Evolutionary conservation across 441 rosid genomes (phyloP).

Genomic region (Flueggea neowawraea): DNA sequence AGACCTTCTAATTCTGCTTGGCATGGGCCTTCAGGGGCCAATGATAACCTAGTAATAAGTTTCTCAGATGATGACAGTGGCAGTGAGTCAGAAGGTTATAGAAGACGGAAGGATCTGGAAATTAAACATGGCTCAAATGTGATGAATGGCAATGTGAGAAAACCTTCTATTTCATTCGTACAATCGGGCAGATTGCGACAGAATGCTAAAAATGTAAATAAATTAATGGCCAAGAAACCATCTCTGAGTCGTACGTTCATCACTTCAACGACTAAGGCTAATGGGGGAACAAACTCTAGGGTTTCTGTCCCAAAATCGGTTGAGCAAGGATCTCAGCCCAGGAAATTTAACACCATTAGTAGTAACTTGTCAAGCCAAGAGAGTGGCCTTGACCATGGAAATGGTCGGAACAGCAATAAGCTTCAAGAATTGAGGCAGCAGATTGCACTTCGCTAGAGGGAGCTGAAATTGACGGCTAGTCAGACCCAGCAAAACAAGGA

Average conservation of each 20-base stretch:
- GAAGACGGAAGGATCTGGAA: conserved; percentile 22
- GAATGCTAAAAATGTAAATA: conserved; percentile 31
- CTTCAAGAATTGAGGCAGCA: conserved; percentile 85
- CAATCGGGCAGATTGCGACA: conserved; percentile 34
- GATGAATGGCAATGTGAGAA: conserved; percentile 30
- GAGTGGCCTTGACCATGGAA: conserved; percentile 36
- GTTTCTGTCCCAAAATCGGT: conserved; percentile 27
- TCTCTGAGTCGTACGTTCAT: conserved; percentile 37
- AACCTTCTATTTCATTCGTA: conserved; percentile 24
- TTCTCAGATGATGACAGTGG: conserved; percentile 89
- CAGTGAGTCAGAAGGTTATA: conserved; percentile 62
- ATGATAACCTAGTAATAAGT: conserved; percentile 76
- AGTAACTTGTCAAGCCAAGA: conserved; percentile 43
- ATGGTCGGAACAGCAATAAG: conserved; percentile 40
- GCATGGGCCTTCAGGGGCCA: conserved; percentile 34
- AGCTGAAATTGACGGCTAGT: conserved; percentile 65
- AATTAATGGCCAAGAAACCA: conserved; percentile 39
- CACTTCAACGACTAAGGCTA: conserved; percentile 32
- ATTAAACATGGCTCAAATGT: conserved; percentile 27
- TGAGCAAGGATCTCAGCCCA: conserved; percentile 38
- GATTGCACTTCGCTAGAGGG: conserved; percentile 86
- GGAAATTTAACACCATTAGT: conserved; percentile 27
- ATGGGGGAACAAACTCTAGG: conserved; percentile 39
- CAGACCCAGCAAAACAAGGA: conserved; percentile 53
- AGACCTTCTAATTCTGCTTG: conserved; percentile 41